Base-by-base conservation (phyloP, 352 stramenopile genomes). In the Pythium phragmiticola region DNA sequence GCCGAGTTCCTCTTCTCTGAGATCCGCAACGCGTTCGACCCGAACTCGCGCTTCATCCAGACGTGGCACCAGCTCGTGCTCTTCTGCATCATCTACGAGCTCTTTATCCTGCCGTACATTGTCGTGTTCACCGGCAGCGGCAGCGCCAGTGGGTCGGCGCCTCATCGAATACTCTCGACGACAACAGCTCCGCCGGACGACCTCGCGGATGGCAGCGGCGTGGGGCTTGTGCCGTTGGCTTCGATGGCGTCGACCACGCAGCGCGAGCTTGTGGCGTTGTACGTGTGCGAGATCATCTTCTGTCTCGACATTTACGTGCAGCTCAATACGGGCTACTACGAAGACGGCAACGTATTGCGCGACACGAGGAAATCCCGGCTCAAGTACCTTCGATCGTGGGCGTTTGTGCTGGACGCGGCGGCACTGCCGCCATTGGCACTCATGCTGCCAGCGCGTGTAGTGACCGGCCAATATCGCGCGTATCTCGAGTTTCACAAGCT, bases 321-420 rank as follows among this genome's bases (percentile, higher is more conserved):
- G 46, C 73, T 89, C 46, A 78, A 89, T 67, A 91, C 79, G 23
- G 80, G 82, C 11, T 90, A 86, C 71, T 91, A 90, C 57, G 74
- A 89, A 48, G 72, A 84, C 39, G 82, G 82, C 49, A 85, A 89
- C 42, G 68, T 91, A 33, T 67, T 91, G 33, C 80, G 80, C 8
- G 80, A 88, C 60, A 75, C 72, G 17, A 26, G 69, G 23, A 87
- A 84, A 28, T 85, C 78, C 8, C 65, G 78, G n/a, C 56, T 69
- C 34, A 89, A 89, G 53, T 93, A 93, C 54, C 39, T 89, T 4
- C 65, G 57, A 21, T 90, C 82, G 3, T 63, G 49, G 21, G 59
- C 59, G 14, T 89, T 93, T 54, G 63, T 55, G 1, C 26, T 81
- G 6, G 84, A 93, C 47, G 14, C 84, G 0, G 16, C 88, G 6